Percentiles rank a stretch among this genome's conserved stretches.
Evolutionary conservation across 2,329 filamentous ascomycete genomes (phyloP).

Genomic region (Berkeleyomyces basicola): DNA sequence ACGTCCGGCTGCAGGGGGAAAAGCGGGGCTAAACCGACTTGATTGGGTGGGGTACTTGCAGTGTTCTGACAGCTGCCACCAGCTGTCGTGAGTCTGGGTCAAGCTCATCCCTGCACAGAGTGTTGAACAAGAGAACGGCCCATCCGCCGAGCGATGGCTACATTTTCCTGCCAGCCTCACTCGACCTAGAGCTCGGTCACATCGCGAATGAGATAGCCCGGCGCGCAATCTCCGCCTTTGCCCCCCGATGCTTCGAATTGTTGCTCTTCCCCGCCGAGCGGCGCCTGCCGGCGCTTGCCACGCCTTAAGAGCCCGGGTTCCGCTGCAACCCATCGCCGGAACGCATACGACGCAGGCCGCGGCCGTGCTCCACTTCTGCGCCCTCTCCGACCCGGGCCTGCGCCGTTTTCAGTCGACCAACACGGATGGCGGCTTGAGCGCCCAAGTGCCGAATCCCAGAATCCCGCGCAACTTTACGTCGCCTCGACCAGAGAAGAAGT

Average conservation of each 20-base stretch:
- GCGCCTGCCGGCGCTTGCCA: neutral
- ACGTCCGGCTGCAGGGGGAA: neutral
- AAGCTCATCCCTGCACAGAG: neutral
- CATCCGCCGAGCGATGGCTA: neutral
- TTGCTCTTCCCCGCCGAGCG: neutral
- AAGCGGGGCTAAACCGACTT: neutral
- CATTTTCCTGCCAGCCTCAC: neutral
- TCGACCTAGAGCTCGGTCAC: no score
- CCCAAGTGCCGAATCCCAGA: conserved; percentile 5
- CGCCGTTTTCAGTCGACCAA: conserved; percentile 6
- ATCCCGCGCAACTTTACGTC: neutral
- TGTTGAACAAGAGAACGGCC: neutral
- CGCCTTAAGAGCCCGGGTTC: neutral
- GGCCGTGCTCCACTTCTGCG: neutral
- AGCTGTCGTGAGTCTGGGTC: neutral
- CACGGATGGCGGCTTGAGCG: neutral
- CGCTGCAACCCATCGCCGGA: neutral
- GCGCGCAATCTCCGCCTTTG: neutral
- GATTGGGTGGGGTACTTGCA: neutral
- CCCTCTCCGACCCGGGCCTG: no score
- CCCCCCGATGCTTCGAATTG: neutral
- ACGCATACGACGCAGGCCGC: neutral
- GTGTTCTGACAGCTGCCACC: neutral
- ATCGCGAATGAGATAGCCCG: neutral
- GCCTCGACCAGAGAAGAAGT: neutral